Evolutionary conservation across 257 asterid genomes (phyloP).

Genomic region (Fraxinus pennsylvanica): DNA sequence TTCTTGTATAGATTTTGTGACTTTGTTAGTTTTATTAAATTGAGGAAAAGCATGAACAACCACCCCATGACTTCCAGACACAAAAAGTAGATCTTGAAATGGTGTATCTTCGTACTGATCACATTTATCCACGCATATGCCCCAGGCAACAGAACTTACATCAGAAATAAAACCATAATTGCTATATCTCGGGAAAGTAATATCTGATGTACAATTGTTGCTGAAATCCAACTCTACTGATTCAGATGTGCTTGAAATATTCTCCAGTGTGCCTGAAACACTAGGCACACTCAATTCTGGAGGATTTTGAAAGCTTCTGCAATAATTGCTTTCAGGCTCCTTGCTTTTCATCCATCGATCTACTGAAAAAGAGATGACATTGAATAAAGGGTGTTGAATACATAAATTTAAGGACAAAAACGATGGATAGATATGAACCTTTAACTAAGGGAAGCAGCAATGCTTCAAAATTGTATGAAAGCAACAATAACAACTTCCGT

Average conservation of each 20-base stretch:
- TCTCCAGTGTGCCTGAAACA: conserved; percentile 38
- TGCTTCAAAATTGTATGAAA: conserved; percentile 63
- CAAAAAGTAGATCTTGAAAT: conserved; percentile 76
- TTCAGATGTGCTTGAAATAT: conserved; percentile 39
- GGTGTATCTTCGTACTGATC: conserved; percentile 57
- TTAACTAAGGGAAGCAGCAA: conserved; percentile 68
- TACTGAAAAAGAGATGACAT: conserved; percentile 28
- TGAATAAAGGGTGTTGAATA: conserved; percentile 6
- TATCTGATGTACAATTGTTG: conserved; percentile 32
- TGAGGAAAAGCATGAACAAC: conserved; percentile 76
- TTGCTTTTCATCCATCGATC: conserved; percentile 40
- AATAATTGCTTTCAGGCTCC: conserved; percentile 39
- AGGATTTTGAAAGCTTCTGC: conserved; percentile 31
- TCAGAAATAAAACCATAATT: conserved; percentile 55
- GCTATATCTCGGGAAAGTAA: conserved; percentile 36
- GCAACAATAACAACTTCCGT: conserved; percentile 64
- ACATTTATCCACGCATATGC: conserved; percentile 52
- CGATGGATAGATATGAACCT: conserved; percentile 43
- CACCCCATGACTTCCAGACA: conserved; percentile 73
- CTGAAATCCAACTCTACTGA: conserved; percentile 35
- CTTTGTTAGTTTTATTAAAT: conserved; percentile 35
- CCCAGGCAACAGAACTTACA: conserved; percentile 88
- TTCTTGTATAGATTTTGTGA: conserved; percentile 35
- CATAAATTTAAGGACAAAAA: conserved; percentile 11
- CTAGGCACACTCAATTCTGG: conserved; percentile 36